Conservation (phyloP, 768 basidiomycete species). For the Pleurotus eryngii region DNA sequence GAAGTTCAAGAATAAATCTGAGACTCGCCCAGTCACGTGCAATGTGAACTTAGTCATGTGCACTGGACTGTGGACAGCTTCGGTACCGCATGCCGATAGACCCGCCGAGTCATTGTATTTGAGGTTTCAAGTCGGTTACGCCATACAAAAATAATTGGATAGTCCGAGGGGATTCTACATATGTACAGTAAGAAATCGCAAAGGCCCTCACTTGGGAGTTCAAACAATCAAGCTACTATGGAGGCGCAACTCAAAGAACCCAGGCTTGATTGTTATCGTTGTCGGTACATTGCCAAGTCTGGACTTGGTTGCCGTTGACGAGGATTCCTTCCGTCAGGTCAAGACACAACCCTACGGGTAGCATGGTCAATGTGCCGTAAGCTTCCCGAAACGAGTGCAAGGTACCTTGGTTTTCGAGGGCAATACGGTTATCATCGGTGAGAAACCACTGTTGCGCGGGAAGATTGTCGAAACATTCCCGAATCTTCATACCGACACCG, state of each 20-base stretch:
- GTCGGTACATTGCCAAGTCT: slow-evolving; percentile 5
- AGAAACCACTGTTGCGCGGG: slow-evolving; percentile 32
- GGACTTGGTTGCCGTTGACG: slow-evolving; percentile 5
- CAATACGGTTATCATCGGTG: slow-evolving; percentile 20
- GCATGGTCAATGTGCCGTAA: neutral
- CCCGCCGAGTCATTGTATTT: no score
- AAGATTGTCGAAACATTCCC: slow-evolving; percentile 30
- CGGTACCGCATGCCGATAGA: no score
- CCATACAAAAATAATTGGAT: no score
- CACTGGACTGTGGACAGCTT: no score
- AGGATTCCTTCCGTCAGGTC: neutral
- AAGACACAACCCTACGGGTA: neutral
- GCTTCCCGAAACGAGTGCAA: neutral
- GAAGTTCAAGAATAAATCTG: no score
- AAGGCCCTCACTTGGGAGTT: no score
- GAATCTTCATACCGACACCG: slow-evolving; percentile 30
- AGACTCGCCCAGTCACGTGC: no score
- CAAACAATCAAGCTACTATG: no score
- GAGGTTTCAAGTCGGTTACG: no score
- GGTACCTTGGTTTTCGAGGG: slow-evolving; percentile 10
- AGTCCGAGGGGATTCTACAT: no score
- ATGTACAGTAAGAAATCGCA: no score
- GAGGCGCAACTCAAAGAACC: neutral
- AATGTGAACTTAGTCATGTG: no score
- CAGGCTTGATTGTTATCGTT: slow-evolving; percentile 5